Evolutionary conservation across 352 stramenopile genomes (phyloP).

Genomic region (Hyaloperonospora arabidopsidis): DNA sequence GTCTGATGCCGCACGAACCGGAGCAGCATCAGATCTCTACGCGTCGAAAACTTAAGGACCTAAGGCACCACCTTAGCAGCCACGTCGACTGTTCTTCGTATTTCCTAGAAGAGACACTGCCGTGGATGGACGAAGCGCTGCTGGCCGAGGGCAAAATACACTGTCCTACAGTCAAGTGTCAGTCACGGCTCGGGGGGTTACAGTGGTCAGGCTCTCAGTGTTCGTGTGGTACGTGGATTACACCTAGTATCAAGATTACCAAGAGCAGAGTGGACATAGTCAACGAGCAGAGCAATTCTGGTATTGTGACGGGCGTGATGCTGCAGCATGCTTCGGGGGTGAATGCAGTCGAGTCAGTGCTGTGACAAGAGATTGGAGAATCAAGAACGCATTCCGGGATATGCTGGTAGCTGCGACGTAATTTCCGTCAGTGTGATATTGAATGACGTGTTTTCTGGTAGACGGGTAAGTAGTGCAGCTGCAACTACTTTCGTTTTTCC

Average conservation of each 20-base stretch:
- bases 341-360: too few species aligned
- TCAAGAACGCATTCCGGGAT: too few species aligned
- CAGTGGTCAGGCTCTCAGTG: constrained; percentile 76
- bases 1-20: constrained; percentile 48
- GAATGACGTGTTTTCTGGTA: too few species aligned
- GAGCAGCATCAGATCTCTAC: constrained; percentile 62
- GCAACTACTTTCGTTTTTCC: too few species aligned
- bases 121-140: constrained; percentile 65
- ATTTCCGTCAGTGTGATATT: too few species aligned
- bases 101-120: constrained; percentile 54
- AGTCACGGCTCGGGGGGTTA: constrained; percentile 58
- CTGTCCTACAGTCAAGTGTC: constrained; percentile 62
- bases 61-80: constrained; percentile 35
- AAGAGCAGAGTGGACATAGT: constrained; percentile 60
- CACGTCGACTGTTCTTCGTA: constrained; percentile 55
- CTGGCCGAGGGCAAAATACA: constrained; percentile 64
- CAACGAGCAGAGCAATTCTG: too few species aligned
- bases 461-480: too few species aligned
- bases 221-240: constrained; percentile 79
- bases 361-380: too few species aligned
- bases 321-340: too few species aligned
- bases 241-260: constrained; percentile 73
- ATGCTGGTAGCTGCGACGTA: too few species aligned
- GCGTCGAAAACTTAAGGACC: constrained; percentile 63
- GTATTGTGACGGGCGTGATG: too few species aligned